Conservation (phyloP, 441 rosid genomes). For the Geranium incanum region DNA sequence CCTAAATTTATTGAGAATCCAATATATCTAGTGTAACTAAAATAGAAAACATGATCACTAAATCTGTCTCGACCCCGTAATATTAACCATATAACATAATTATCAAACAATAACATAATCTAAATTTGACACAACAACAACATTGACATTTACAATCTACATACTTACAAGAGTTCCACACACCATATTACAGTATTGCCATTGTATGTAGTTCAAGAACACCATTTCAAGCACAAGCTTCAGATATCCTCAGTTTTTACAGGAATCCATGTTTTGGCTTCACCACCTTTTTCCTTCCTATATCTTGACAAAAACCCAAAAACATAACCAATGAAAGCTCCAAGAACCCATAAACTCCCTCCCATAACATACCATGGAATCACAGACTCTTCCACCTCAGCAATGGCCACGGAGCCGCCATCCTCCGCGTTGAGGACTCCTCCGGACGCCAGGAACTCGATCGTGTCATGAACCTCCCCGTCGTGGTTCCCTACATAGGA, state of each 20-base stretch:
- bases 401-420: background rate
- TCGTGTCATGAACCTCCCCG: constrained; percentile 58
- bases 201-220: too few relatives aligned
- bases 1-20: too few relatives aligned
- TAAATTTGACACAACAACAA: too few relatives aligned
- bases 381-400: constrained; percentile 19
- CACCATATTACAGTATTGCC: too few relatives aligned
- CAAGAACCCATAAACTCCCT: constrained; percentile 60
- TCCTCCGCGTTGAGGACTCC: constrained; percentile 41
- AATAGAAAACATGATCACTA: too few relatives aligned
- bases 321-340: constrained; percentile 53
- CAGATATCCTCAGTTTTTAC: constrained; percentile 51
- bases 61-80: too few relatives aligned
- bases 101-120: too few relatives aligned
- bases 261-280: constrained; percentile 43
- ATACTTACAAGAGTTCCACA: too few relatives aligned
- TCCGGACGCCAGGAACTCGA: constrained; percentile 69
- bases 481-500: constrained; percentile 43
- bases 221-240: constrained; percentile 9
- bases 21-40: too few relatives aligned
- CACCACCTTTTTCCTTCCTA: constrained; percentile 24
- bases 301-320: constrained; percentile 49
- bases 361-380: constrained; percentile 48
- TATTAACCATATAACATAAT: too few relatives aligned
- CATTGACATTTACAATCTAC: too few relatives aligned